Evolutionary conservation across 2,329 filamentous ascomycete species (phyloP), one percentile per base, ranked within the genome.

Genomic region (Fusarium siculi): DNA sequence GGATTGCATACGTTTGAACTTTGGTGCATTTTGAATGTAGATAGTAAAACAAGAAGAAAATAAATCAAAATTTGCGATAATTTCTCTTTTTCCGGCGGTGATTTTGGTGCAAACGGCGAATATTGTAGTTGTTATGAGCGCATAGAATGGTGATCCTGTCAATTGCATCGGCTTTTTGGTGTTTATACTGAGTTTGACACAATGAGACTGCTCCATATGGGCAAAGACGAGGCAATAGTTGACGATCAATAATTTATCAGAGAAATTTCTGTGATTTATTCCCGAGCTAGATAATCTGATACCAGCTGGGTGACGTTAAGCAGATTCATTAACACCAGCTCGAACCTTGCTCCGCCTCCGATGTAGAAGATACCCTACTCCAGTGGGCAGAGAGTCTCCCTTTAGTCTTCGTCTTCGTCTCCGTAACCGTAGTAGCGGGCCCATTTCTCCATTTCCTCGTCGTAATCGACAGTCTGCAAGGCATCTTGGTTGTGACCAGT

Each of bases 41-140:
- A 36, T 53, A 53, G 23, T 5, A 25, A 49, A 32, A 15, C 2
- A 9, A 42, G 28, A 49, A 21, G 18, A 16, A 52, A 11, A 28
- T 4, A 2, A 36, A 36, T 8, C 0, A 1, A 25, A 50, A 34
- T 3, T 34, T 34, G 21, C 21, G 30, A 34, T 0, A 14, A 34
- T 50, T 34, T 16, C 2, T 14, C 1, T n/a, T 34, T 7, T 34
- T 5, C 7, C 3, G 8, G 8, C 8, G 2, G 16, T 34, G n/a
- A 15, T 34, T 19, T 34, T 36, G 30, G 30, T 19, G 3, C n/a
- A 25, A 52, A 52, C 21, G 23, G n/a, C n/a, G 2, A 50, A 34
- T 19, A 23, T 19, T 4, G n/a, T 8, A 23, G 21, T 18, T 30
- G 7, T 9, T 18, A 14, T 23, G 16, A 50, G 47, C 30, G 30